These are phyloP conservation scores for Coemansia umbellata DNA, from an alignment of 192 early-diverging fungal species.

Conservation along the genomic window DNA sequence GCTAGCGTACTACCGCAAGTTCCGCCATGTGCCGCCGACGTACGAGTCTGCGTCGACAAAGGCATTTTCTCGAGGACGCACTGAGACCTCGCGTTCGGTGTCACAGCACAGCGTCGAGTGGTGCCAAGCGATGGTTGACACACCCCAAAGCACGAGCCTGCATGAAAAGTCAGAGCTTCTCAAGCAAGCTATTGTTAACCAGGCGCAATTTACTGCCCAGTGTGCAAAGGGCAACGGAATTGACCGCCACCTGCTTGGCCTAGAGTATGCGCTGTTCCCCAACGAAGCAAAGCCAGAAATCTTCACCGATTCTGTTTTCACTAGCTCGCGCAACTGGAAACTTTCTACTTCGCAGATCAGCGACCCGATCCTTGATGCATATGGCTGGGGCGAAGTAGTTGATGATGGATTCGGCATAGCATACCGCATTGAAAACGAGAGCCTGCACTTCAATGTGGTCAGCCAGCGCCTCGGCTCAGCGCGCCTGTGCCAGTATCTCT, in stretches of 20 bases:
- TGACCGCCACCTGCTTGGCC: conserved; percentile 70
- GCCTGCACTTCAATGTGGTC: conserved; percentile 51
- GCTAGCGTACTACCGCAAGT: conserved; percentile 66
- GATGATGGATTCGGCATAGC: conserved; percentile 57
- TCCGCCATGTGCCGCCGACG: conserved; percentile 57
- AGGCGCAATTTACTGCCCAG: conserved; percentile 54
- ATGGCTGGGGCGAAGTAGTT: conserved; percentile 60
- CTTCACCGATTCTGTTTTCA: conserved; percentile 56
- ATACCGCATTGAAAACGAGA: conserved; percentile 51
- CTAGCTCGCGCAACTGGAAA: conserved; percentile 58
- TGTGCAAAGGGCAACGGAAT: conserved; percentile 61
- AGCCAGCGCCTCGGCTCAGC: conserved; percentile 48
- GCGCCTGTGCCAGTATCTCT: conserved; percentile 57
- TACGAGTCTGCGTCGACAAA: conserved; percentile 74
- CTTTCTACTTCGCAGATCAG: conserved; percentile 63
- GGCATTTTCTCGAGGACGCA: conserved; percentile 64
- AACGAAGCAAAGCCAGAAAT: conserved; percentile 41
- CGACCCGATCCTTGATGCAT: conserved; percentile 49
- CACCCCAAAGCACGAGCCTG: conserved; percentile 44
- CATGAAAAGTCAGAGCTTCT: conserved; percentile 51
- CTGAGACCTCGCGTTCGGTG: conserved; percentile 73
- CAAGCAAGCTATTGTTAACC: conserved; percentile 48
- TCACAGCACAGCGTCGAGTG: conserved; percentile 58
- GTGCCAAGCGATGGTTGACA: conserved; percentile 53
- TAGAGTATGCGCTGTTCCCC: conserved; percentile 50